A percentile compares a stretch with the other conserved stretches of the same genome.
Evolutionary conservation across 257 asterid genomes (phyloP).

Genomic region (Mentha longifolia): DNA sequence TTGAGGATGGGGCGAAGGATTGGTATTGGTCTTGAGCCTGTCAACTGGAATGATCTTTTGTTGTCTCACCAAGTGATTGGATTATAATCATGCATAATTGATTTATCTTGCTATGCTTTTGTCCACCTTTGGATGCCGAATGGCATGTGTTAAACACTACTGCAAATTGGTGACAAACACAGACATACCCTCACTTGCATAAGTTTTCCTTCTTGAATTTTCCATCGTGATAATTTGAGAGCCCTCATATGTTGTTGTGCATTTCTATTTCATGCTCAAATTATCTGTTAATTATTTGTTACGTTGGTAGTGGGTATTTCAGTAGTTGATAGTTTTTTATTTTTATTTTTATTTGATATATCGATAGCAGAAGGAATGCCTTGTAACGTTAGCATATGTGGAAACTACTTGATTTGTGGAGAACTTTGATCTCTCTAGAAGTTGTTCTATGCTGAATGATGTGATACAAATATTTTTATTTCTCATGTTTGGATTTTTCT

Average conservation of each 20-base stretch:
- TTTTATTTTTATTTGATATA: constrained; percentile 14
- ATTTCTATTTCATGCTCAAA: constrained; percentile 1
- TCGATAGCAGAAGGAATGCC: background rate
- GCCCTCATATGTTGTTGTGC: constrained; percentile 1
- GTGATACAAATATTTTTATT: constrained; percentile 2
- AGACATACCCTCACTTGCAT: background rate
- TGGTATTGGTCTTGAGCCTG: too few species aligned
- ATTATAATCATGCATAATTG: too few species aligned
- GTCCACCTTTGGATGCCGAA: too few species aligned
- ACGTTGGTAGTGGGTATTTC: background rate
- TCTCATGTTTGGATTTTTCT: constrained; percentile 8
- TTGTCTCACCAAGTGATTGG: too few species aligned
- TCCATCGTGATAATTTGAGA: background rate
- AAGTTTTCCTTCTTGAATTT: constrained; percentile 10
- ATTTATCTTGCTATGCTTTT: too few species aligned
- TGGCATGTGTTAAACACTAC: background rate
- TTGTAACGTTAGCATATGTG: background rate
- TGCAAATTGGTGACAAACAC: background rate
- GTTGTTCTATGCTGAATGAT: constrained; percentile 5
- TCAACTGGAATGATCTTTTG: too few species aligned
- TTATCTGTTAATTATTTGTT: background rate
- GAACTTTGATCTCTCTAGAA: background rate
- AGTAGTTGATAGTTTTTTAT: background rate
- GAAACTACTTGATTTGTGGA: background rate
- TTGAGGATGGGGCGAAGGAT: too few species aligned